Evolutionary conservation across 2,329 filamentous ascomycete species (phyloP), one percentile per base, ranked within the genome.

Genomic region (Furcasterigmium sp.): DNA sequence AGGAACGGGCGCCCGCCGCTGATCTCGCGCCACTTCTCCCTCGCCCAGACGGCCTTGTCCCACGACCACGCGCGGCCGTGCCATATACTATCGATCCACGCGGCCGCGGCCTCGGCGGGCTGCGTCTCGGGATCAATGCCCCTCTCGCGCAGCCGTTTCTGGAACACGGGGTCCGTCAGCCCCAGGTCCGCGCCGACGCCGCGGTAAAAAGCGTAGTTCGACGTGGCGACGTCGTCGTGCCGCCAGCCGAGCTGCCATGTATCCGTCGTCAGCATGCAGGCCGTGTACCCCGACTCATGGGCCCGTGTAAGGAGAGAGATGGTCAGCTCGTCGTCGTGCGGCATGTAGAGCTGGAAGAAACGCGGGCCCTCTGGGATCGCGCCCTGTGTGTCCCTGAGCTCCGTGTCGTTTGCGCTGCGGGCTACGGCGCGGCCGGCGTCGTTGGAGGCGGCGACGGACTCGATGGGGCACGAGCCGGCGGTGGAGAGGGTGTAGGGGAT

Each of bases 21-120:
- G n/a, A n/a, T n/a, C n/a, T n/a, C n/a, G n/a, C 73, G 78, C 80
- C 80, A 84, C 36, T 73, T 67, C 53, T 75, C 64, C 46, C 79
- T 77, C 37, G 81, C 57, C 77, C 79, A 83, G 3, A 70, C 69
- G 19, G 82, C 69, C 51, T 80, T 80, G 39, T 80, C 76, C 80
- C 79, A 85, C n/a, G 66, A 72, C 58, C 75, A 77, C 6, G 78
- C 76, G 3, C 73, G 67, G 0, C 80, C 79, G 56, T 84, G 80
- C 78, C 79, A 84, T 37, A 84, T 69, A 37, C 51, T 57, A 51
- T 84, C 80, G 49, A 84, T 83, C 80, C 80, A 84, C 47, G 76
- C 69, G 0, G 74, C 71, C 3, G 75, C n/a, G n/a, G n/a, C 73
- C 0, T 84, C 75, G 39, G 83, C 78, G 59, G 55, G 75, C 72